Evolutionary conservation across 805 yeast species (phyloP).

Genomic region (Yarrowia bubula): DNA sequence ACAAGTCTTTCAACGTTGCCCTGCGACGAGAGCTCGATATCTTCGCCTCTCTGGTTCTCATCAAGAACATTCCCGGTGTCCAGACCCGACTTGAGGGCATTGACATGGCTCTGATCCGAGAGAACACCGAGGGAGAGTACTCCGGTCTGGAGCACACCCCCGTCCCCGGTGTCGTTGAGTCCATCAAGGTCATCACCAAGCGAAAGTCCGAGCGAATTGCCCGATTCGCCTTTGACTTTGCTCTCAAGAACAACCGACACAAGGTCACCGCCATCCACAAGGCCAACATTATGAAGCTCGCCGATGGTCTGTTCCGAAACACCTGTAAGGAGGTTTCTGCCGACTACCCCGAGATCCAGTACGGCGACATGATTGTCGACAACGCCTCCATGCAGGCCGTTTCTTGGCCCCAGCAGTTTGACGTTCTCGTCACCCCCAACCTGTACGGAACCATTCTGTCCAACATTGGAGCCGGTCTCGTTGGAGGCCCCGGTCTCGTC

Average conservation of each 20-base stretch:
- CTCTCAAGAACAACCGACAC: conserved; percentile 86
- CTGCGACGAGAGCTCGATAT: conserved; percentile 94
- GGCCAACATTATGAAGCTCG: conserved; percentile 98
- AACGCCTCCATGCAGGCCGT: conserved; percentile 99
- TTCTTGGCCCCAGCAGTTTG: conserved; percentile 96
- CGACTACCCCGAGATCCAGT: conserved; percentile 76
- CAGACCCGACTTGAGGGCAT: conserved; percentile 83
- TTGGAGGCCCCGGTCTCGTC: conserved; percentile 98
- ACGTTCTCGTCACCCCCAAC: conserved; percentile 96
- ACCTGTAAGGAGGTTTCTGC: conserved; percentile 85
- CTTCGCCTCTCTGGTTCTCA: conserved; percentile 90
- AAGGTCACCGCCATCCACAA: conserved; percentile 96
- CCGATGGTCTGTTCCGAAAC: conserved; percentile 96
- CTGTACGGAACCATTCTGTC: conserved; percentile 96
- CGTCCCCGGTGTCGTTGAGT: conserved; percentile 96
- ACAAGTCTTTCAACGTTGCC: conserved; percentile 90
- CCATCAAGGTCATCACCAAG: conserved; percentile 90
- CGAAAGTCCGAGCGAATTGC: conserved; percentile 96
- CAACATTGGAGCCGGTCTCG: conserved; percentile 95
- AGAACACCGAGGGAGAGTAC: conserved; percentile 99
- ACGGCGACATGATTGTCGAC: conserved; percentile 93
- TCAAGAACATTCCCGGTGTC: conserved; percentile 92
- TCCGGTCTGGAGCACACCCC: conserved; percentile 98
- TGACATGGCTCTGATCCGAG: conserved; percentile 93
- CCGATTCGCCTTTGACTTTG: conserved; percentile 94